A percentile compares a stretch with the other conserved stretches of the same genome.
Conservation (phyloP, 2,329 filamentous ascomycete species). For the Exutisphaerella laricina region DNA sequence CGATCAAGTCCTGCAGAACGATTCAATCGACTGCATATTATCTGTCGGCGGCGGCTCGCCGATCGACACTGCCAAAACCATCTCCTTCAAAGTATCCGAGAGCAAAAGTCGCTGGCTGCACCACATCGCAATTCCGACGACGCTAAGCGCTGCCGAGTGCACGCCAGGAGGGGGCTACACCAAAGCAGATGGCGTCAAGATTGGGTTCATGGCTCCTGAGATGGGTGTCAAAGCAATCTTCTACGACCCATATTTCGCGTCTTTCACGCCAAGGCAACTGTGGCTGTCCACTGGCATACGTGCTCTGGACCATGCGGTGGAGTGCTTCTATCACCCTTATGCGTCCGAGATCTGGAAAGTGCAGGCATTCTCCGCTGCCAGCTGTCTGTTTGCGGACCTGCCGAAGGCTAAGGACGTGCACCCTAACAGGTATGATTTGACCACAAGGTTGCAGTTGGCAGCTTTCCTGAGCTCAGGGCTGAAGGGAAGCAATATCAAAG, state of each 20-base stretch:
- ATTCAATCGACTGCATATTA: conserved; percentile 44
- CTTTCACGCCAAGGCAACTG: conserved; percentile 41
- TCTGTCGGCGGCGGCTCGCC: conserved; percentile 47
- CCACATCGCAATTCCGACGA: conserved; percentile 39
- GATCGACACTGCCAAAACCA: conserved; percentile 43
- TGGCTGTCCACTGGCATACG: conserved; percentile 46
- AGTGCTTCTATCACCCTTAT: conserved; percentile 41
- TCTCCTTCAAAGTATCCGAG: conserved; percentile 34
- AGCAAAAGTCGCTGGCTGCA: conserved; percentile 32
- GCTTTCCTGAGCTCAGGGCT: not conserved
- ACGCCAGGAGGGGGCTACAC: conserved; percentile 46
- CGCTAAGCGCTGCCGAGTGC: conserved; percentile 44
- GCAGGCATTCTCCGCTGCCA: not conserved
- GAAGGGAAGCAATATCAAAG: not conserved
- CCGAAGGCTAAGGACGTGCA: not conserved
- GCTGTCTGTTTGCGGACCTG: not conserved
- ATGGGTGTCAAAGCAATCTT: conserved; percentile 40
- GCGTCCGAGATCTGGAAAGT: not conserved
- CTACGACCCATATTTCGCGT: conserved; percentile 44
- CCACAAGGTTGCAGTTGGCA: not conserved
- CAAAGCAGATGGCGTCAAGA: conserved; percentile 41
- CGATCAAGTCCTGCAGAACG: conserved; percentile 36
- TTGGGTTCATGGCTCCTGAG: conserved; percentile 34
- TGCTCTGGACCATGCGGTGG: conserved; percentile 48
- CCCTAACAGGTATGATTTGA: not conserved